Base-by-base conservation (phyloP, 2,329 filamentous ascomycete genomes). In the Westerdykella ornata region DNA sequence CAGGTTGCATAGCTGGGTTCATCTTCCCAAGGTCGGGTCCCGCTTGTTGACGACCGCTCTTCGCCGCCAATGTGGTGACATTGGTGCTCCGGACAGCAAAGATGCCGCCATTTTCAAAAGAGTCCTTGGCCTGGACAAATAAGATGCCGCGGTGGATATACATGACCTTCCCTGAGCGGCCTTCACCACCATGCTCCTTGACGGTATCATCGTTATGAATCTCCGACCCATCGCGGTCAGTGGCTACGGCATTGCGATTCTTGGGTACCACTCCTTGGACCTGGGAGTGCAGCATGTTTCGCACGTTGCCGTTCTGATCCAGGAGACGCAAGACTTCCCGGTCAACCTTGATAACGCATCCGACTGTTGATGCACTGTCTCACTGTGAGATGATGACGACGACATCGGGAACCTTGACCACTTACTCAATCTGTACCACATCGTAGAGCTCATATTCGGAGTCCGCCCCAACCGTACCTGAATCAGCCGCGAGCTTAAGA, bases 91-190 rank as follows among this genome's bases (percentile, higher is more conserved):
- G 82, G 13, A 85, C 84, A 26, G 97, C 90, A 54, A 94, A 94
- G 8, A 97, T 82, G 49, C 92, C 82, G 0, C 87, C 83, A 59
- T 96, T 94, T 61, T 97, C 88, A 33, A 81, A 84, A 40, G 82
- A 82, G 34, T 85, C 78, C 47, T 89, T 82, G 60, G 86, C 94
- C 60, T 94, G 86, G 41, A 94, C 72, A 71, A 94, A 98, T 14
- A 96, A 78, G 61, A 82, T 94, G n/a, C 87, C 88, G 38, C 92
- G 82, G 65, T 97, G 84, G 42, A 98, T 89, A 65, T 97, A 90
- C 42, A 95, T 78, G 51, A 98, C 94, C 53, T 86, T 86, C 53
- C 92, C 92, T 54, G 84, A 81, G 41, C 88, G 82, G 52, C 84
- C 80, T 68, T 95, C 88, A 26, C 90, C 92, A 15, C 84, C 83